Evolutionary conservation across 2,329 filamentous ascomycete species (phyloP).

Genomic region (Calonectria hawksworthii): DNA sequence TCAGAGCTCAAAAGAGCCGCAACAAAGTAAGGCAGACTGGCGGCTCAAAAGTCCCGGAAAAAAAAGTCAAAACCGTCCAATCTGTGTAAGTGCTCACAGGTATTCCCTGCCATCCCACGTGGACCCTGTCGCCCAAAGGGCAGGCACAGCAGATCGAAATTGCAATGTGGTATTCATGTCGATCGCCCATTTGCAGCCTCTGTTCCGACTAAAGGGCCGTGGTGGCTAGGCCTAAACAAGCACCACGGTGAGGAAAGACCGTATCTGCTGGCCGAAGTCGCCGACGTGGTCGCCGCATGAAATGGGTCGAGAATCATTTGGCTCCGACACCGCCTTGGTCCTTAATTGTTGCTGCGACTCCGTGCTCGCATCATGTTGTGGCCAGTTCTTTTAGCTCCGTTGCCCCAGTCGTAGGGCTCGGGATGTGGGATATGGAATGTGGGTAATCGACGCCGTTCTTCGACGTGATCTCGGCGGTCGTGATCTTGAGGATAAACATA

Average conservation of each 20-base stretch:
- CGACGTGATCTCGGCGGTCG: not conserved
- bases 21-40: not conserved
- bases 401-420: not conserved
- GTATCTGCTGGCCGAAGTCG: not conserved
- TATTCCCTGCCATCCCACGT: conserved; percentile 6
- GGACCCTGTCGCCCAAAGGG: not conserved
- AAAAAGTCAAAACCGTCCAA: conserved; percentile 1
- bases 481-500: not conserved
- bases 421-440: not conserved
- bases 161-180: not conserved
- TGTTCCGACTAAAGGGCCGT: not conserved
- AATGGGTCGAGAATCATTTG: not conserved
- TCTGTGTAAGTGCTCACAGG: conserved; percentile 1
- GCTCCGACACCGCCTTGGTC: conserved; percentile 5
- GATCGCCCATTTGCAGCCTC: not conserved
- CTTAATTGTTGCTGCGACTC: not conserved
- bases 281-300: not conserved
- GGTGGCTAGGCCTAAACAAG: not conserved
- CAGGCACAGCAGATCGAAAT: not conserved
- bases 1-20: not conserved
- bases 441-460: not conserved
- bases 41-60: not conserved
- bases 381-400: not conserved
- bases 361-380: not conserved
- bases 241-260: not conserved